Base-by-base conservation (phyloP, 441 rosid species). In the Omphalea diandra region DNA sequence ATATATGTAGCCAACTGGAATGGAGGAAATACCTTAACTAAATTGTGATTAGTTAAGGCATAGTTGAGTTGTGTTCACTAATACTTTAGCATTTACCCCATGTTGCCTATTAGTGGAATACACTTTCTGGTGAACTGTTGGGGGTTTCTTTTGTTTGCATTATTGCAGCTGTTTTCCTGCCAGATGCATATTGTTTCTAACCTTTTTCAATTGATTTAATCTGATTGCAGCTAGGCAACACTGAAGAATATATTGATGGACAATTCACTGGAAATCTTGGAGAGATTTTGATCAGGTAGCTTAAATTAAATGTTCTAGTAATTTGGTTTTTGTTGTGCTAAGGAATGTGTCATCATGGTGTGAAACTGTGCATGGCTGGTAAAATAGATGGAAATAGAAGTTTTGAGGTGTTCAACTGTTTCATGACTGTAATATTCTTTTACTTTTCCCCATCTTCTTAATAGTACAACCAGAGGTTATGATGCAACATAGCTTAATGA, bases 181-280 rank as follows among this genome's bases (percentile, higher is more conserved):
- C 59, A 18, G 65, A 10, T 38, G 2, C 5, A 22, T 40, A 20
- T 14, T 58, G 26, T 40, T 20, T 31, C 18, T 14, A 5, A 41
- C 1, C 6, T 35, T 32, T 17, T 4, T 5, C 33, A 4, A 43
- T 18, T 14, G 49, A 11, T 47, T 38, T 12, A 27, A 44, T 32
- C 24, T 47, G 61, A 24, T 74, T 79, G 80, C 82, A 91, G 98
- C 83, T 94, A 7, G 97, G 93, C 49, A 94, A 91, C 78, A 80
- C 98, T 0, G 96, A 91, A 76, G 98, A 94, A 60, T 91, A 74
- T 76, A 83, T 94, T 0, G 98, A 94, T 33, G 94, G 93, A 27
- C 91, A 88, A 62, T 78, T 88, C 82, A 87, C 90, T 32, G 94
- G 98, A 78, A 89, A 84, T 71, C 83, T 94, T 44, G 90, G 98